Evolutionary conservation across 1,284 basidiomycete species (phyloP), one percentile per base, ranked within the genome.

Genomic region (Wallemia ichthyophaga): DNA sequence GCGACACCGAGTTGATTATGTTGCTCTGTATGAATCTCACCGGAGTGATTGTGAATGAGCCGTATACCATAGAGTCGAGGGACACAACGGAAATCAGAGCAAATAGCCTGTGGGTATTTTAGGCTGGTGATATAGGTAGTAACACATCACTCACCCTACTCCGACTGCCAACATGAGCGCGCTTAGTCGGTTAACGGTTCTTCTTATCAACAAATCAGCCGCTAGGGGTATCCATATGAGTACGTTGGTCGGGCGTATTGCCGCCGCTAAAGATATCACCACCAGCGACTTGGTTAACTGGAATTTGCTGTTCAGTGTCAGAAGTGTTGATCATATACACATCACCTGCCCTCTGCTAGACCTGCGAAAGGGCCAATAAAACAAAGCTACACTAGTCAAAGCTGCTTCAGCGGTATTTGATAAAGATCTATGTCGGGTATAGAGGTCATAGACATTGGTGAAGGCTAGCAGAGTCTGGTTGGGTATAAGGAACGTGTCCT

Each of bases 361-460:
- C 26, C 24, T 32, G 25, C n/a, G 17, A n/a, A 27, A 69, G 0
- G 75, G 89, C 71, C 85, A 96, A 67, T 77, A 78, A 25, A 73
- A 74, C 58, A 95, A 74, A 0, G 89, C 89, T 32, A 83, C 71
- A 0, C 80, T 80, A 0, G 83, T 85, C 48, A 98, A 69, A 0
- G 85, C 79, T 0, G 88, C 89, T 67, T 99, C 94, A 23, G 88
- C 71, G 2, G 88, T 91, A 67, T 96, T 99, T 17, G 88, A 92
- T 33, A 98, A 73, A 0, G 89, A 86, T 23, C 94, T 77, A 2
- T 87, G 83, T 17, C 37, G 9, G 9, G 37, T 48, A 21, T 48
- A 48, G 13, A 48, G 37, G n/a, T 48, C 37, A 21, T 48, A 48
- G 13, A 48, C 37, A 48, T 48, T 48, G n/a, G 37, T 48, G 37